Evolutionary conservation across 2,329 filamentous ascomycete genomes (phyloP).

Genomic region (Verticillium zaregamsianum): DNA sequence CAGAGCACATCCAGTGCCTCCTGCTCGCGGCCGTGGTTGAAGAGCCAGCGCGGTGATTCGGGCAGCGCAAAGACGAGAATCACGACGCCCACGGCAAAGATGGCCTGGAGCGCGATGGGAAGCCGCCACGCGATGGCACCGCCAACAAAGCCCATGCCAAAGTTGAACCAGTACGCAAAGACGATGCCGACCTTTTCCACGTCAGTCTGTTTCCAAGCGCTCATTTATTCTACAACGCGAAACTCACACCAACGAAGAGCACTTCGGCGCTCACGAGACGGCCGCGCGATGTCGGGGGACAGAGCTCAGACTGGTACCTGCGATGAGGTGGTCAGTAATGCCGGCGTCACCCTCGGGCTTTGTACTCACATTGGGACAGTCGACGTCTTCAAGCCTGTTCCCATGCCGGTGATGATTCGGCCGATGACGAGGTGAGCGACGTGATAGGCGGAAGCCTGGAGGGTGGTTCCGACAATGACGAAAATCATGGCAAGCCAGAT

Average conservation of each 20-base stretch:
- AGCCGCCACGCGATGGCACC: constrained; percentile 18
- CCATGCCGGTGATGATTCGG: constrained; percentile 35
- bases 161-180: constrained; percentile 22
- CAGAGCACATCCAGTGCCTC: constrained; percentile 23
- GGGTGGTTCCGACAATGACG: constrained; percentile 27
- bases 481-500: constrained; percentile 24
- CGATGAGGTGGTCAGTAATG: neutral
- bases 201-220: neutral
- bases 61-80: constrained; percentile 32
- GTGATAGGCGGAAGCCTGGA: constrained; percentile 28
- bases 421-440: constrained; percentile 37
- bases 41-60: constrained; percentile 34
- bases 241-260: constrained; percentile 27
- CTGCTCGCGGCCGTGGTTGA: constrained; percentile 25
- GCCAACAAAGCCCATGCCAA: constrained; percentile 26
- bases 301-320: constrained; percentile 39
- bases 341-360: neutral
- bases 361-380: constrained; percentile 27
- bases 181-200: constrained; percentile 21
- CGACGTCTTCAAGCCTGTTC: constrained; percentile 28
- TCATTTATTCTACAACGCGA: no score
- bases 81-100: constrained; percentile 25
- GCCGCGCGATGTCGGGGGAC: constrained; percentile 35
- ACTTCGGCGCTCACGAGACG: constrained; percentile 33
- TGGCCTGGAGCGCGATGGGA: constrained; percentile 22